Evolutionary conservation across 768 basidiomycete genomes (phyloP).

Genomic region (Gloeophyllum trabeum): DNA sequence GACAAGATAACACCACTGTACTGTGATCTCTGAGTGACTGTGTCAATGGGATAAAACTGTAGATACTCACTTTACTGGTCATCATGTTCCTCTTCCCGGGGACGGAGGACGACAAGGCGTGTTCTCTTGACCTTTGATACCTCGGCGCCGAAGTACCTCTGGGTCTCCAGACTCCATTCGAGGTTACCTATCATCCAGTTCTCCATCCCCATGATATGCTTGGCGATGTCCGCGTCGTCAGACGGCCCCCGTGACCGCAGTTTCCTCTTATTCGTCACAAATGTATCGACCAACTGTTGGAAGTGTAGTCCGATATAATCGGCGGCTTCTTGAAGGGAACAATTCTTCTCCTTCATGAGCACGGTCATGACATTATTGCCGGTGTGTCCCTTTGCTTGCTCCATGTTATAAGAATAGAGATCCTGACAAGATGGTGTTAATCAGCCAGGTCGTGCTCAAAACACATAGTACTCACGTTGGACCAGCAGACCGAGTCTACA

Average conservation of each 20-base stretch:
- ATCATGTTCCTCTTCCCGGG: too few relatives aligned
- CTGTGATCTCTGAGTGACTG: too few relatives aligned
- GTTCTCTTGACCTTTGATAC: slow-evolving; percentile 32
- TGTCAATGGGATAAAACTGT: too few relatives aligned
- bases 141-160: slow-evolving; percentile 52
- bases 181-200: slow-evolving; percentile 56
- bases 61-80: too few relatives aligned
- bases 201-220: slow-evolving; percentile 44
- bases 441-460: background rate
- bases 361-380: slow-evolving; percentile 18
- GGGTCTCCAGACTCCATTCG: slow-evolving; percentile 60
- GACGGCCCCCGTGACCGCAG: slow-evolving; percentile 37
- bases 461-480: slow-evolving; percentile 10
- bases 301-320: slow-evolving; percentile 41
- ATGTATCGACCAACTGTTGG: slow-evolving; percentile 36
- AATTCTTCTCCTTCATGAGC: slow-evolving; percentile 13
- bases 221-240: slow-evolving; percentile 39
- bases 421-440: slow-evolving; percentile 9
- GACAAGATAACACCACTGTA: too few relatives aligned
- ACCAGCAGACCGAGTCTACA: slow-evolving; percentile 16
- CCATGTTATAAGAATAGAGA: slow-evolving; percentile 21
- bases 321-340: slow-evolving; percentile 14
- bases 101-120: background rate
- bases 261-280: slow-evolving; percentile 29
- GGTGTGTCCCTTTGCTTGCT: slow-evolving; percentile 17